Percentiles rank a stretch among this genome's conserved stretches.
Evolutionary conservation across 352 stramenopile species (phyloP).

Genomic region (Phytopythium vexans): DNA sequence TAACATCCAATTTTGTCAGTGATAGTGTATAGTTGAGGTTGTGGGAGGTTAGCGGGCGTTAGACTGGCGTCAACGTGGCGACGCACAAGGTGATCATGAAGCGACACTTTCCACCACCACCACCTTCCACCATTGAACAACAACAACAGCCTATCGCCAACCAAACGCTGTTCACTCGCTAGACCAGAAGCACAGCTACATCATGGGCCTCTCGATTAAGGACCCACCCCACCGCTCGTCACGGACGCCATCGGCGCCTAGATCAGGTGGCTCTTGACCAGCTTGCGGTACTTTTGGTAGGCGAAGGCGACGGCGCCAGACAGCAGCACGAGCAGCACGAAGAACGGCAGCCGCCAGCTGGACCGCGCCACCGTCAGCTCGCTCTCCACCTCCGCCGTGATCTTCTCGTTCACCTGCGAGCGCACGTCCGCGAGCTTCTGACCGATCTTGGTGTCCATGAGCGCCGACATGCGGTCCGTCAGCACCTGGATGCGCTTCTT

Average conservation of each 20-base stretch:
- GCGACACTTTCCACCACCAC: too few species aligned
- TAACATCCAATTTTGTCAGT: too few species aligned
- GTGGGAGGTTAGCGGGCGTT: too few species aligned
- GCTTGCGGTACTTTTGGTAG: conserved; percentile 87
- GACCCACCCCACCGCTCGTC: too few species aligned
- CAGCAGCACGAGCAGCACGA: conserved; percentile 67
- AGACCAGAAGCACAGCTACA: too few species aligned
- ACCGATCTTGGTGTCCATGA: conserved; percentile 77
- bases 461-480: conserved; percentile 63
- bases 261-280: conserved; percentile 83
- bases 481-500: conserved; percentile 68
- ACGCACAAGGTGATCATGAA: too few species aligned
- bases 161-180: too few species aligned
- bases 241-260: conserved; percentile 16
- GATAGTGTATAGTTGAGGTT: too few species aligned
- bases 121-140: too few species aligned
- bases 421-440: conserved; percentile 59
- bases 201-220: too few species aligned
- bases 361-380: conserved; percentile 56
- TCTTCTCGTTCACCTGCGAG: conserved; percentile 64
- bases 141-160: too few species aligned
- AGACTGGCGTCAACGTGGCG: too few species aligned
- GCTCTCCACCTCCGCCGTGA: conserved; percentile 62
- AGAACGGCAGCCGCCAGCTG: conserved; percentile 80
- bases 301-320: conserved; percentile 49